These are phyloP conservation scores for Helianthus tuberosus DNA, from an alignment of 129 eudicot genomes.

Conservation along the genomic window DNA sequence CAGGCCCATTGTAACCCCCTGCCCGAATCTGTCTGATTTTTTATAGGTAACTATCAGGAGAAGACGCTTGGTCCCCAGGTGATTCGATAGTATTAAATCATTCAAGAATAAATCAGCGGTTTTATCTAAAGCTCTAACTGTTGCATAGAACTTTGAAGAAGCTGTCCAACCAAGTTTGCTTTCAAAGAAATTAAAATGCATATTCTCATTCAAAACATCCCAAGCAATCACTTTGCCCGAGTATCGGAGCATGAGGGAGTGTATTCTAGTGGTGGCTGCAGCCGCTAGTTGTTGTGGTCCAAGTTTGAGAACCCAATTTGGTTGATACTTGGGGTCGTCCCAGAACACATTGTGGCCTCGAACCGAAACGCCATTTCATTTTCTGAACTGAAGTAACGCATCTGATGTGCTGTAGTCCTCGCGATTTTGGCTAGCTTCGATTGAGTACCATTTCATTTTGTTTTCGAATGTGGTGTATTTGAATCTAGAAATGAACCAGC, in stretches of 20 bases:
- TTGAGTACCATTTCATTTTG: constrained; percentile 71
- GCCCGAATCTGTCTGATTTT: constrained; percentile 36
- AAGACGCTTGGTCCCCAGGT: constrained; percentile 23
- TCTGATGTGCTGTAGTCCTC: constrained; percentile 44
- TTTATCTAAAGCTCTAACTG: constrained; percentile 32
- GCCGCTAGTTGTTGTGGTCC: constrained; percentile 17
- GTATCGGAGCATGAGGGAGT: constrained; percentile 49
- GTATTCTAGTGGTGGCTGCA: constrained; percentile 39
- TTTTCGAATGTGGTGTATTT: constrained; percentile 55
- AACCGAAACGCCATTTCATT: constrained; percentile 36
- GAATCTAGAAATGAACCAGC: constrained; percentile 70
- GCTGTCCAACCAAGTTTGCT: constrained; percentile 45
- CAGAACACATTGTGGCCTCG: constrained; percentile 82
- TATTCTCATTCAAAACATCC: constrained; percentile 83
- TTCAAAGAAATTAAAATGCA: constrained; percentile 60
- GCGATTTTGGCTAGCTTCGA: constrained; percentile 30
- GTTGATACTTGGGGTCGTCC: constrained; percentile 56
- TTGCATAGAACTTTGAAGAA: constrained; percentile 27
- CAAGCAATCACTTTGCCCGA: constrained; percentile 50
- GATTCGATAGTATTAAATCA: constrained; percentile 70
- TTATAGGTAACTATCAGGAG: constrained; percentile 53
- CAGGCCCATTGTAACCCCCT: constrained; percentile 40
- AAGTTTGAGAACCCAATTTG: constrained; percentile 49
- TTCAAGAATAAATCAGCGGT: constrained; percentile 54
- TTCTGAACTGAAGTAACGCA: constrained; percentile 48